Evolutionary conservation across 2,329 filamentous ascomycete genomes (phyloP).

Genomic region (Talaromyces sp.): DNA sequence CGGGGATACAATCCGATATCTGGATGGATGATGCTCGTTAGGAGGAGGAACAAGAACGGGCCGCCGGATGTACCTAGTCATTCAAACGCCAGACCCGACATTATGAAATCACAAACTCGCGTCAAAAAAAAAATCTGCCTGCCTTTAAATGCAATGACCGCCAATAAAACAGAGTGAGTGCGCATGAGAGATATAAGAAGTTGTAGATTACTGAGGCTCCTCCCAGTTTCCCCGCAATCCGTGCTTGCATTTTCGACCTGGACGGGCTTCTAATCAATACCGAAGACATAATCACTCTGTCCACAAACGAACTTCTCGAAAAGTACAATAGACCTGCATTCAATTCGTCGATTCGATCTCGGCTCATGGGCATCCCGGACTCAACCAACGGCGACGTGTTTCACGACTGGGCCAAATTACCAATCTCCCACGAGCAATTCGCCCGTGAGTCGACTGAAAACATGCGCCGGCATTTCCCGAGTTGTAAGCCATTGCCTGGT

Average conservation of each 20-base stretch:
- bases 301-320: slow-evolving; percentile 22
- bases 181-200: too few relatives aligned
- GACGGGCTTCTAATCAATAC: slow-evolving; percentile 35
- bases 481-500: slow-evolving; percentile 25
- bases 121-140: too few relatives aligned
- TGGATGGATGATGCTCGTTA: too few relatives aligned
- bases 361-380: slow-evolving; percentile 26
- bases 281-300: slow-evolving; percentile 31
- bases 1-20: too few relatives aligned
- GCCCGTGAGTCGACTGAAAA: slow-evolving; percentile 28
- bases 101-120: too few relatives aligned
- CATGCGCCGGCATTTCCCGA: slow-evolving; percentile 28
- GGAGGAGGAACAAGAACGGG: too few relatives aligned
- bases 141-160: too few relatives aligned
- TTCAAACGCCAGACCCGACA: too few relatives aligned
- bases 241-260: slow-evolving; percentile 37
- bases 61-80: too few relatives aligned
- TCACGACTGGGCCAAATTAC: slow-evolving; percentile 33
- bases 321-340: slow-evolving; percentile 23
- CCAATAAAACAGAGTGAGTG: too few relatives aligned
- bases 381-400: slow-evolving; percentile 28
- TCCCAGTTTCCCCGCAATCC: slow-evolving; percentile 25
- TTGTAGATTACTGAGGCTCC: too few relatives aligned
- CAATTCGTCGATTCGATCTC: slow-evolving; percentile 21
- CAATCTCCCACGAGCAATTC: slow-evolving; percentile 30